Base-by-base conservation (phyloP, 2,329 filamentous ascomycete genomes). In the Ophiostoma pallidulum region DNA sequence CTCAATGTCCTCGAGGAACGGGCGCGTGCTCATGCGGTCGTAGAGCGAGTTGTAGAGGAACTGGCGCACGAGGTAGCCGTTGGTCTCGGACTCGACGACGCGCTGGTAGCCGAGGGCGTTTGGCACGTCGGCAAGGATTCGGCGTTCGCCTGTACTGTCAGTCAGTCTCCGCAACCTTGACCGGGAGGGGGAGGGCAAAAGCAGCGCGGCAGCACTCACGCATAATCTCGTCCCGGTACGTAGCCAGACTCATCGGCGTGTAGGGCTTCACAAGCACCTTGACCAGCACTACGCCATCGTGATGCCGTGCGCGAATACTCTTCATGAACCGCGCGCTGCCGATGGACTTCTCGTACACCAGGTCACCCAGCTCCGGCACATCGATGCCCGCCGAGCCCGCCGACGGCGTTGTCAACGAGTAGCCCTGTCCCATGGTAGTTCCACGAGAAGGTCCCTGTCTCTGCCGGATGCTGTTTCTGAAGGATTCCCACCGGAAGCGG, bases 21-120 rank as follows among this genome's bases (percentile, higher is more conserved):
- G 94, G 8, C 94, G 81, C 8, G 92, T 98, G 66, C 92, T 94
- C 65, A 98, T 80, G 46, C 92, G 86, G 68, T 98, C 92, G 68
- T 98, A 98, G 4, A 98, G 76, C 20, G 92, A 97, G 71, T 86
- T 96, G 66, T 97, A 92, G 51, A 97, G 81, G 62, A 86, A 97
- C 66, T 97, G 94, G 45, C 92, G 84, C 49, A 96, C 87, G 18
- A 98, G 77, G 62, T 94, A 95, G 41, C 90, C 92, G 61, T 90
- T 90, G 37, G 83, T 90, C 53, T 86, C 83, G 12, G 90, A 96
- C 67, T 98, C 92, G 59, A 96, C 76, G 51, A 95, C 83, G 53
- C 89, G 81, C 63, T 96, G 86, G 67, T 95, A 97, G 45, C 81
- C 79, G 51, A 98, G 72, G 39, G 89, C 89, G 68, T 98, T 98